Base-by-base conservation (phyloP, 1,139 yeast species). In the Taphrina betulina region DNA sequence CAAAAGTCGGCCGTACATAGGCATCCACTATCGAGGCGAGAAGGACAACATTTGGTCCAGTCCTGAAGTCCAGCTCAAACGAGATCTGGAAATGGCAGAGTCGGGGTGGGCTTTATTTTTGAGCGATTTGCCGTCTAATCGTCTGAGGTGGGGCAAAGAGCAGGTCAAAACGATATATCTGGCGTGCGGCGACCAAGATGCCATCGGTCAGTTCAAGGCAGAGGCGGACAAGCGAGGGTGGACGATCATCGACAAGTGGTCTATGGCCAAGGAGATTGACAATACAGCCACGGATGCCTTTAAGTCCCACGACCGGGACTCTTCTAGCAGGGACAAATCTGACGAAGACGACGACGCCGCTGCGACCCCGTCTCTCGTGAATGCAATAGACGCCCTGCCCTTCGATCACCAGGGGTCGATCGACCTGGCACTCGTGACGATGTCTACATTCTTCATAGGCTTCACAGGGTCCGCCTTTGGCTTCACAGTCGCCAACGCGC, bases 371-470 rank as follows among this genome's bases (percentile, higher is more conserved):
- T 7, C 10, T 12, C 12, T 40, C 20, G n/a, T 24, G 10, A 19
- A 40, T 24, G 33, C 29, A 22, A 40, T 40, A 29, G 24, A 40
- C n/a, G 44, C 16, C 19, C 10, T 40, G 34, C 44, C 44, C 12
- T 40, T 40, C 16, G 44, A 40, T 16, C 44, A 40, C 31, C 44
- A 40, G 16, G 44, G 44, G 10, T n/a, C 44, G 31, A 24, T 40
- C 24, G 44, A 40, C 12, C 24, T 40, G n/a, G 44, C 31, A 14
- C 33, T 40, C 33, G 24, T 26, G 44, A 24, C 24, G 31, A 26
- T 16, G 23, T 40, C 44, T n/a, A 22, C 29, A n/a, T 40, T 40
- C 44, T 40, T 40, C 44, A n/a, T 40, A n/a, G 44, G 44, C 19
- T 24, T 40, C 33, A 40, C 24, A 20, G 44, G 44, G 17, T 22